Evolutionary conservation across 2,329 filamentous ascomycete genomes (phyloP).

Genomic region (Penicillium sumatraense): DNA sequence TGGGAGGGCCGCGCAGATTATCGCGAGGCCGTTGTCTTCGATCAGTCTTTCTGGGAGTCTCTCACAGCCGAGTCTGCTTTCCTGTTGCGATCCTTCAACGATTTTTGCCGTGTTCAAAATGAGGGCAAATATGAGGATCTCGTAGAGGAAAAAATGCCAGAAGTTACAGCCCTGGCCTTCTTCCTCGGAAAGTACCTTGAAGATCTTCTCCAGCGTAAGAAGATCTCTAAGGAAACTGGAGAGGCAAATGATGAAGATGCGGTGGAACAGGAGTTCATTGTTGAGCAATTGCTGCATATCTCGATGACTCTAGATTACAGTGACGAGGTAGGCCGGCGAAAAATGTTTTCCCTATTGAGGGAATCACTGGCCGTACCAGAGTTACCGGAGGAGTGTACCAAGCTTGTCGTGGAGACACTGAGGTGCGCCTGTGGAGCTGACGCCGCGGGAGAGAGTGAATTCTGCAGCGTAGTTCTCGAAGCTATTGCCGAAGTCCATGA

Average conservation of each 20-base stretch:
- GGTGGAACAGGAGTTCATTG: constrained; percentile 90
- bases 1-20: constrained; percentile 83
- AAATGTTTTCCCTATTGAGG: constrained; percentile 91
- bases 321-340: constrained; percentile 92
- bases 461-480: constrained; percentile 70
- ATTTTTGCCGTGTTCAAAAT: constrained; percentile 79
- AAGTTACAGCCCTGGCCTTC: constrained; percentile 88
- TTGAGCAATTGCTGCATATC: constrained; percentile 93
- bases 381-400: constrained; percentile 89
- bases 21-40: constrained; percentile 49
- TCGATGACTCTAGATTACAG: constrained; percentile 91
- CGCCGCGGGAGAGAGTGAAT: constrained; percentile 55
- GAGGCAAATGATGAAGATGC: constrained; percentile 78
- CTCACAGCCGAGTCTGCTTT: constrained; percentile 81
- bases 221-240: constrained; percentile 51
- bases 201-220: constrained; percentile 47
- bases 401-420: constrained; percentile 80
- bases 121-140: constrained; percentile 75
- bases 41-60: constrained; percentile 52
- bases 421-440: constrained; percentile 75
- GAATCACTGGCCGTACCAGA: constrained; percentile 84
- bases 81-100: constrained; percentile 88
- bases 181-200: constrained; percentile 81
- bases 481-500: constrained; percentile 97
- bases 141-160: constrained; percentile 90